Base-by-base conservation (phyloP, 495 filamentous ascomycete species). In the Neurospora discreta region DNA sequence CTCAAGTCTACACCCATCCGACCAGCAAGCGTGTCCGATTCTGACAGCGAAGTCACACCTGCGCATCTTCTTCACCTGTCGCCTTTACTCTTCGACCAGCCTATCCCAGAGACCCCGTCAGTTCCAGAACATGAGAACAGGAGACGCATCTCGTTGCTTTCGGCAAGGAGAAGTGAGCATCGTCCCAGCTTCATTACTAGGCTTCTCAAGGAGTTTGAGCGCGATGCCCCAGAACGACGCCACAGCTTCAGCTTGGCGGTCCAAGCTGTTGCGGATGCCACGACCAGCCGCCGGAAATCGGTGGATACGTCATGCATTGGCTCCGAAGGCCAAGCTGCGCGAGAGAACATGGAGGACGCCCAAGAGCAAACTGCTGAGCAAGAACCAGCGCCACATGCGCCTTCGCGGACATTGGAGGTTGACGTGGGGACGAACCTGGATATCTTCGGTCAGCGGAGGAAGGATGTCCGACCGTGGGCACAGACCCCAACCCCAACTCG, bases 41-140 rank as follows among this genome's bases (percentile, higher is more conserved):
- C 52, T 1, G 52, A 65, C 52, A 65, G 52, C 52, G 52, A 65
- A 26, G 26, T 13, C 1, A 10, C 52, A 10, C 36, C 68, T 26
- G 20, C 23, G 5, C 39, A 41, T 41, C 8, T 44, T 1, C 18
- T 65, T n/a, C 72, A 77, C n/a, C 44, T 58, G n/a, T 44, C 72
- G 13, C 75, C 79, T 20, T 73, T 80, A 23, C 11, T 80, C 7
- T 81, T 81, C 67, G 78, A 81, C 20, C 76, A 78, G 39, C 80
- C 80, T 1, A 70, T 39, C 26, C 71, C 72, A 6, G 74, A 77
- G 1, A 18, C 38, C 1, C 46, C 46, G 7, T 42, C 52, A 10
- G 77, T 76, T 38, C 72, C 80, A 4, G 20, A 75, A 26, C 70
- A 81, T 26, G 80, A 81, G 72, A 44, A 75, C 15, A 72, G 71